Evolutionary conservation across 768 basidiomycete genomes (phyloP).

Genomic region (Hortiboletus campestris): DNA sequence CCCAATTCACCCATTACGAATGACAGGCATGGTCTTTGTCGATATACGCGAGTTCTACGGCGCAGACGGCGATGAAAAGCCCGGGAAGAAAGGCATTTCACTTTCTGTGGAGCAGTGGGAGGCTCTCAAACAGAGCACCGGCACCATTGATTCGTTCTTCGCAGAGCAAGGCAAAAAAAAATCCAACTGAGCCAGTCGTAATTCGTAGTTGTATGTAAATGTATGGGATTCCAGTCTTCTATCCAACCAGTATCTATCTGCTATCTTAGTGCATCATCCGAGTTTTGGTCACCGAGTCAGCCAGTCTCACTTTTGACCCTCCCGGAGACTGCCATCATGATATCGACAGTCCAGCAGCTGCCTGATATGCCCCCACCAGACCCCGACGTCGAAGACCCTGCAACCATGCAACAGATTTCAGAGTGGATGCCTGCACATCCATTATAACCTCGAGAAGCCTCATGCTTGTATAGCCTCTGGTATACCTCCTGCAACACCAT

Average conservation of each 20-base stretch:
- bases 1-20: slow-evolving; percentile 29
- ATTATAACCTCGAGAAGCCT: slow-evolving; percentile 56
- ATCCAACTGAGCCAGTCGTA: not conserved
- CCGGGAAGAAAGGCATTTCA: slow-evolving; percentile 81
- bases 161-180: slow-evolving; percentile 26
- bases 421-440: slow-evolving; percentile 57
- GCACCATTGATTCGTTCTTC: slow-evolving; percentile 54
- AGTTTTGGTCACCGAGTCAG: not conserved
- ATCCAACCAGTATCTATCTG: slow-evolving; percentile 1
- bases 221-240: not conserved
- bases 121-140: slow-evolving; percentile 42
- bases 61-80: slow-evolving; percentile 59
- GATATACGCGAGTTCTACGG: slow-evolving; percentile 79
- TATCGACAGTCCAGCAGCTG: slow-evolving; percentile 64
- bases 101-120: slow-evolving; percentile 69
- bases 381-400: slow-evolving; percentile 58
- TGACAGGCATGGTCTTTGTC: slow-evolving; percentile 47
- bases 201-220: too few species aligned
- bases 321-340: not conserved
- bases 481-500: slow-evolving; percentile 51
- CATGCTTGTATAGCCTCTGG: slow-evolving; percentile 50
- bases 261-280: not conserved
- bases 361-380: slow-evolving; percentile 63
- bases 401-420: slow-evolving; percentile 63
- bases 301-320: not conserved